These are phyloP conservation scores for Alternaria arbusti DNA, from an alignment of 2,329 filamentous ascomycete genomes.

Conservation along the genomic window DNA sequence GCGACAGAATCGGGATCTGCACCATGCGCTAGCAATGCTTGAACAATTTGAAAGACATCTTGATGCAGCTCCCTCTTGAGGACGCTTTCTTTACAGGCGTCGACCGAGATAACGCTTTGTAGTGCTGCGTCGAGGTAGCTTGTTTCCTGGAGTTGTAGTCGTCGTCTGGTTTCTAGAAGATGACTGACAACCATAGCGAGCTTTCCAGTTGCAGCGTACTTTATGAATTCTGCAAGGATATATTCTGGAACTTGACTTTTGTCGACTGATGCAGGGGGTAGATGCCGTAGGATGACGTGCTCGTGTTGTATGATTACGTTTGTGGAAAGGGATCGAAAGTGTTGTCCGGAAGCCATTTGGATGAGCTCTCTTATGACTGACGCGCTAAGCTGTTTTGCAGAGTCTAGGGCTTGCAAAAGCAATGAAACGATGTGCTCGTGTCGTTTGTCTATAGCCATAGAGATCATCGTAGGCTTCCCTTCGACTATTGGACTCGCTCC, in stretches of 20 bases:
- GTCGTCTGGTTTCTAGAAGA: not conserved
- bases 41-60: not conserved
- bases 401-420: not conserved
- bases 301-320: not conserved
- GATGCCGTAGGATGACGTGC: not conserved
- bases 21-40: not conserved
- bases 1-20: not conserved
- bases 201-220: not conserved
- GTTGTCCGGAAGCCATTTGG: not conserved
- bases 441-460: not conserved
- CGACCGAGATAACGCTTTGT: not conserved
- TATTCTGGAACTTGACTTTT: not conserved
- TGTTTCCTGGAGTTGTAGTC: not conserved
- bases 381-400: not conserved
- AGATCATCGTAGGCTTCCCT: not conserved
- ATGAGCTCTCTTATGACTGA: not conserved
- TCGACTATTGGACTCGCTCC: not conserved
- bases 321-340: not conserved
- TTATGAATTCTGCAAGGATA: not conserved
- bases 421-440: not conserved
- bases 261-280: not conserved
- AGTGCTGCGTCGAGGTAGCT: not conserved
- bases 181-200: not conserved
- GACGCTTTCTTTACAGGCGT: not conserved
- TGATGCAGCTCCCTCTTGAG: not conserved